Percentiles rank a stretch among this genome's conserved stretches.
Evolutionary conservation across 129 eudicot genomes (phyloP).

Genomic region (Lonicera japonica): DNA sequence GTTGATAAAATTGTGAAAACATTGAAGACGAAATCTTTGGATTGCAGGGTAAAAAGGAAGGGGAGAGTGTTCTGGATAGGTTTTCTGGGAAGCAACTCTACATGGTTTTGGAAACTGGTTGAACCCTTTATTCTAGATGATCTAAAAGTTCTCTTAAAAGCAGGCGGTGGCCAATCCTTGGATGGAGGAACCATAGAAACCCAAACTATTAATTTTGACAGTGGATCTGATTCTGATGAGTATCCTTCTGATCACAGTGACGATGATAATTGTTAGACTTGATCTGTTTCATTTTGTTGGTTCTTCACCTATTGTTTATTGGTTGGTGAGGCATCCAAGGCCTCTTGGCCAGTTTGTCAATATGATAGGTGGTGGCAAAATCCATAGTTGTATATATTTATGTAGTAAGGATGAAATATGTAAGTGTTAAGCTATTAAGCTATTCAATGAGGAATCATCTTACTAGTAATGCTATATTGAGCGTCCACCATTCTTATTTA

Average conservation of each 20-base stretch:
- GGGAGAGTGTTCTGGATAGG: slow-evolving; percentile 80
- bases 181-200: slow-evolving; percentile 18
- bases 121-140: slow-evolving; percentile 62
- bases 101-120: slow-evolving; percentile 58
- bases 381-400: not conserved
- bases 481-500: too few species aligned
- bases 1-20: slow-evolving; percentile 45
- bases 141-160: slow-evolving; percentile 39
- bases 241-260: slow-evolving; percentile 31
- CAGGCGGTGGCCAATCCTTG: slow-evolving; percentile 24
- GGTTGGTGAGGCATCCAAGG: not conserved
- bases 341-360: too few species aligned
- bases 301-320: not conserved
- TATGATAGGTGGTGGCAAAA: not conserved
- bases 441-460: not conserved
- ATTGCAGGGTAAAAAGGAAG: slow-evolving; percentile 56
- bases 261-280: slow-evolving; percentile 13
- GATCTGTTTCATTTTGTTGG: not conserved
- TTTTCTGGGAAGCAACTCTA: slow-evolving; percentile 62
- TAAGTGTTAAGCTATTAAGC: not conserved
- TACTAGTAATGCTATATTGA: not conserved
- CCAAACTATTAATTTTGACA: slow-evolving; percentile 20
- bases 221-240: slow-evolving; percentile 24
- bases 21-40: slow-evolving; percentile 48
- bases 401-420: not conserved